These are phyloP conservation scores for Jacaranda copaia DNA, from an alignment of 257 asterid genomes.

Conservation along the genomic window DNA sequence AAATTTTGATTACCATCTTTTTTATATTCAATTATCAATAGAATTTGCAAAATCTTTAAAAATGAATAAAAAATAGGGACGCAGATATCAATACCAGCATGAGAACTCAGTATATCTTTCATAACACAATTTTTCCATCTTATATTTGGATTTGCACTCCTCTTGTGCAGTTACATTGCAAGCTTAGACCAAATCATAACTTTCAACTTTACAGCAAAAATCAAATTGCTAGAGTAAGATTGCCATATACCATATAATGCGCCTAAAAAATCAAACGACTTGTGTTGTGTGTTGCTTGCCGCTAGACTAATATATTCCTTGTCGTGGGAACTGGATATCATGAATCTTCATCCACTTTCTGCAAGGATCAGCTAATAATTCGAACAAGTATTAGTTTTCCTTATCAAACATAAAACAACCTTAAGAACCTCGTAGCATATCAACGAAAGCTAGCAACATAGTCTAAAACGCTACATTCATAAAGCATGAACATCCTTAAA, in stretches of 20 bases:
- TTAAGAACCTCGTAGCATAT: not conserved
- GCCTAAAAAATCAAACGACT: constrained; percentile 54
- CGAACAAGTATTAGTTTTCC: constrained; percentile 3
- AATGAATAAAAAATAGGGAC: too few species aligned
- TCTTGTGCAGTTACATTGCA: too few species aligned
- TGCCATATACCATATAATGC: constrained; percentile 52
- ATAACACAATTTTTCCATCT: too few species aligned
- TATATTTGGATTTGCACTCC: too few species aligned
- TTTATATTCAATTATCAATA: too few species aligned
- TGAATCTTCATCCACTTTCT: constrained; percentile 43
- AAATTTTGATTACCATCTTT: too few species aligned
- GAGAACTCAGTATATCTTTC: too few species aligned
- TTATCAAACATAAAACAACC: not conserved
- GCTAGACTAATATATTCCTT: constrained; percentile 37
- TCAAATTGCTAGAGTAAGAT: not conserved
- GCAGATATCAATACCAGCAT: too few species aligned
- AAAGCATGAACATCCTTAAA: constrained; percentile 18
- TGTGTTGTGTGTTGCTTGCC: constrained; percentile 42
- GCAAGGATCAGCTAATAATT: constrained; percentile 25
- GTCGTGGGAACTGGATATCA: constrained; percentile 26
- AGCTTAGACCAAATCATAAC: not conserved
- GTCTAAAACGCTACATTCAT: not conserved
- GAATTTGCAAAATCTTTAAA: too few species aligned
- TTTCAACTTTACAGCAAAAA: not conserved
- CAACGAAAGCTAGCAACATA: constrained; percentile 22